These are phyloP conservation scores for Amborella trichopoda DNA, from an alignment of 164 flowering plant genomes.

Conservation along the genomic window DNA sequence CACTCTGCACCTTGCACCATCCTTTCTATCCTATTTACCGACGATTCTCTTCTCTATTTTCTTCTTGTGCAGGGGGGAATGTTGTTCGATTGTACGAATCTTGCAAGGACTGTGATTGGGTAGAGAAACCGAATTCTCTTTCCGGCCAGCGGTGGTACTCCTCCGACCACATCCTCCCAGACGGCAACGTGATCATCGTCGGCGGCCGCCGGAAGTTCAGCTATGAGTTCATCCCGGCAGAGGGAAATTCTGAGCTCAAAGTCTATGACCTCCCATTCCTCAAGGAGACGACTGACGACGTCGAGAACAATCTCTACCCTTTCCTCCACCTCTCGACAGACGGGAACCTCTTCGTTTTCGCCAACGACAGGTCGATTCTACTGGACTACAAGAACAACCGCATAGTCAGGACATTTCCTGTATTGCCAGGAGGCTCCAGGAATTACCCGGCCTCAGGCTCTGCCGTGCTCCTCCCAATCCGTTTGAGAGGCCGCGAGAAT, in stretches of 20 bases:
- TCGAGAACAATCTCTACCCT: conserved; percentile 86
- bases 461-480: conserved; percentile 69
- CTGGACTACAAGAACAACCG: conserved; percentile 24
- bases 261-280: conserved; percentile 29
- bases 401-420: conserved; percentile 37
- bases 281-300: conserved; percentile 30
- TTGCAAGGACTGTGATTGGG: conserved; percentile 38
- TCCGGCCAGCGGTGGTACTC: conserved; percentile 61
- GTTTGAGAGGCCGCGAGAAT: conserved; percentile 6
- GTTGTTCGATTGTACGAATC: conserved; percentile 25
- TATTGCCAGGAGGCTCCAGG: conserved; percentile 54
- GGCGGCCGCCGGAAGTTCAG: conserved; percentile 58
- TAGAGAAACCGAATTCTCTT: conserved; percentile 29
- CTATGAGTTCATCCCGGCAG: conserved; percentile 51
- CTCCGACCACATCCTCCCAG: conserved; percentile 40
- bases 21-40: too few relatives aligned
- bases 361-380: conserved; percentile 62
- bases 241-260: conserved; percentile 12
- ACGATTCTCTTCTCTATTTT: too few relatives aligned
- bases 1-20: too few relatives aligned
- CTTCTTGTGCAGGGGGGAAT: too few relatives aligned
- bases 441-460: conserved; percentile 70
- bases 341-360: conserved; percentile 76
- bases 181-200: conserved; percentile 44
- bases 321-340: conserved; percentile 65